Conservation (phyloP, 2,329 filamentous ascomycete species). For the Huntiella moniliformis region DNA sequence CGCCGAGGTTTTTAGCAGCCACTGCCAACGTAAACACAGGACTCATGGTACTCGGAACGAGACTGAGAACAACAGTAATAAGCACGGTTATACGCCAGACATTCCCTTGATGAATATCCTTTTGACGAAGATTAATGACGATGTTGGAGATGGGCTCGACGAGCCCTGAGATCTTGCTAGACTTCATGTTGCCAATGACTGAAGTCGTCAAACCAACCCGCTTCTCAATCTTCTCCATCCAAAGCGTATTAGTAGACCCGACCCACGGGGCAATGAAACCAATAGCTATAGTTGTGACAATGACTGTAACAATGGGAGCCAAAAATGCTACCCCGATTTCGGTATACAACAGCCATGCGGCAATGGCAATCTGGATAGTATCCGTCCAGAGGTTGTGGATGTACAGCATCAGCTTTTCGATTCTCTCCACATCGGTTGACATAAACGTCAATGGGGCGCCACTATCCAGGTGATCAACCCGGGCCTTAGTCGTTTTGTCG, state of each 20-base stretch:
- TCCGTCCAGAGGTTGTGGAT: constrained; percentile 26
- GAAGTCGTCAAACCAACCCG: constrained; percentile 18
- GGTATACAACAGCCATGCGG: constrained; percentile 27
- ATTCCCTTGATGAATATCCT: constrained; percentile 17
- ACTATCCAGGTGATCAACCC: constrained; percentile 19
- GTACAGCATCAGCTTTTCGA: constrained; percentile 18
- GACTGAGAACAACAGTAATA: constrained; percentile 19
- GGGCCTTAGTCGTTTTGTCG: constrained; percentile 18
- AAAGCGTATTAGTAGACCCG: constrained; percentile 16
- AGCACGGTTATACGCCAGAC: constrained; percentile 18
- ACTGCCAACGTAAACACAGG: constrained; percentile 19
- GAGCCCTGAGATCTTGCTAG: constrained; percentile 16
- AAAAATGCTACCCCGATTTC: constrained; percentile 29
- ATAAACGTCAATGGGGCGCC: constrained; percentile 27
- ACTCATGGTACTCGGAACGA: constrained; percentile 18
- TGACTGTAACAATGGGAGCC: constrained; percentile 26
- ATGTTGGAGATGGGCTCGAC: constrained; percentile 14
- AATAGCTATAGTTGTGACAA: constrained; percentile 14
- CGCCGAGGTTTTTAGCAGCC: constrained; percentile 17
- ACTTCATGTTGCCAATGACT: constrained; percentile 18
- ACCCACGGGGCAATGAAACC: constrained; percentile 12
- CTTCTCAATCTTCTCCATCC: constrained; percentile 21
- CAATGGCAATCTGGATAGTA: constrained; percentile 24
- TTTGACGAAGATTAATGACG: constrained; percentile 16
- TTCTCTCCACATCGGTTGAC: constrained; percentile 28